These are phyloP conservation scores for Apostasia ramifera DNA, from an alignment of 106 monocot species.

Conservation along the genomic window DNA sequence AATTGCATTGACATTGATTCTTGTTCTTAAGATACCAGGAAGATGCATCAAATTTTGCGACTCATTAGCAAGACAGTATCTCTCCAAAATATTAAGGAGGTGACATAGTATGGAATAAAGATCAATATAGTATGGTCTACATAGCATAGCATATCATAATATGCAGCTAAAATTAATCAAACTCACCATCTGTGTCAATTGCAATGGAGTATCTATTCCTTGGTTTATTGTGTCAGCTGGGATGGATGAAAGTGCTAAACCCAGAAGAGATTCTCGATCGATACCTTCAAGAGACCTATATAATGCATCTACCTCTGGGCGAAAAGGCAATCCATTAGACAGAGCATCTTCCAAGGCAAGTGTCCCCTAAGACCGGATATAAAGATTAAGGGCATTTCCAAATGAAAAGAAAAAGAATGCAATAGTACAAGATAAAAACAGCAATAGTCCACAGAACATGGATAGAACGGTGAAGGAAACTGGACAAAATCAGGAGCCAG, in stretches of 20 bases:
- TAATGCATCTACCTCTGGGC: conserved; percentile 55
- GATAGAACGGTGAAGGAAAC: background rate
- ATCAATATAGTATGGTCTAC: background rate
- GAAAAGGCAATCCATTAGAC: conserved; percentile 64
- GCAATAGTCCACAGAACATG: background rate
- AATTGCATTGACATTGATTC: no score
- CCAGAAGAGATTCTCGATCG: conserved; percentile 66
- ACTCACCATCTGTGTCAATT: conserved; percentile 75
- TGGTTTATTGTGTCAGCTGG: conserved; percentile 63
- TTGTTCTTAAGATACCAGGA: no score
- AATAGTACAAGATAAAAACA: background rate
- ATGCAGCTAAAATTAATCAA: background rate
- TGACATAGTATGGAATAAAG: background rate
- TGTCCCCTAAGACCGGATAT: conserved; percentile 39
- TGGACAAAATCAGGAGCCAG: conserved; percentile 1
- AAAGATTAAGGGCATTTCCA: background rate
- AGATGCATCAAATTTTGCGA: no score
- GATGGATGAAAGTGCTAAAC: conserved; percentile 73
- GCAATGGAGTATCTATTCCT: conserved; percentile 54
- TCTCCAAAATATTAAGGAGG: background rate
- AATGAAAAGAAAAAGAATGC: background rate
- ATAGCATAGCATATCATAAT: background rate
- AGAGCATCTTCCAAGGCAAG: conserved; percentile 89
- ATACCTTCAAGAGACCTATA: conserved; percentile 63
- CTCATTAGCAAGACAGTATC: no score